Evolutionary conservation across 176 grass and related monocot genomes (phyloP).

Genomic region (Ampelocalamus luodianensis): DNA sequence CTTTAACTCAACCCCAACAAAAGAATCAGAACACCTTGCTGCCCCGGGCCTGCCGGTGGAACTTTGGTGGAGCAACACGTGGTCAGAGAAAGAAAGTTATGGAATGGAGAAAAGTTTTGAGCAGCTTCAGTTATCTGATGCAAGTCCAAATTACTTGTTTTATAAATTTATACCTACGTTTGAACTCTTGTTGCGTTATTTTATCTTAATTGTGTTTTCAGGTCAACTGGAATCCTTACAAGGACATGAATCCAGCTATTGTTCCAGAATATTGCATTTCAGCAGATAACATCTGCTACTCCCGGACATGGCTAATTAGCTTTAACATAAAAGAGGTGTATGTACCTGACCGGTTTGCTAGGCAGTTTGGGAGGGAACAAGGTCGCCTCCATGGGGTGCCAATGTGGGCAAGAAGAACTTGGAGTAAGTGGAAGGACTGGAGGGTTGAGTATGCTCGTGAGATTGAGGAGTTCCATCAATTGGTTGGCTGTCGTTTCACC

Average conservation of each 20-base stretch:
- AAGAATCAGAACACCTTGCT: constrained; percentile 61
- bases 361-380: constrained; percentile 69
- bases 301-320: constrained; percentile 61
- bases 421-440: constrained; percentile 65
- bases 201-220: constrained; percentile 44
- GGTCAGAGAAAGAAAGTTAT: constrained; percentile 66
- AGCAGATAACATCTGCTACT: constrained; percentile 64
- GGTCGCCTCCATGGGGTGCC: constrained; percentile 51
- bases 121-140: constrained; percentile 56
- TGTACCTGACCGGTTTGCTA: constrained; percentile 62
- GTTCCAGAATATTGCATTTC: constrained; percentile 64
- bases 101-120: constrained; percentile 67
- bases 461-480: constrained; percentile 63
- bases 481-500: constrained; percentile 60
- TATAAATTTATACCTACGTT: background rate
- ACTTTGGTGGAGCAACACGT: constrained; percentile 61
- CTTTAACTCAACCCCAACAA: constrained; percentile 67
- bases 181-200: constrained; percentile 29
- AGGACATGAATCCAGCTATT: constrained; percentile 59
- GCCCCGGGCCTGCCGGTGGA: constrained; percentile 57
- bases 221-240: constrained; percentile 69
- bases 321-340: constrained; percentile 75
- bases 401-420: constrained; percentile 65
- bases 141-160: constrained; percentile 38
- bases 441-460: constrained; percentile 68